phyloP scores from a whole-genome alignment of 139 green algal genomes.

The Picochlorum sp. region DNA sequence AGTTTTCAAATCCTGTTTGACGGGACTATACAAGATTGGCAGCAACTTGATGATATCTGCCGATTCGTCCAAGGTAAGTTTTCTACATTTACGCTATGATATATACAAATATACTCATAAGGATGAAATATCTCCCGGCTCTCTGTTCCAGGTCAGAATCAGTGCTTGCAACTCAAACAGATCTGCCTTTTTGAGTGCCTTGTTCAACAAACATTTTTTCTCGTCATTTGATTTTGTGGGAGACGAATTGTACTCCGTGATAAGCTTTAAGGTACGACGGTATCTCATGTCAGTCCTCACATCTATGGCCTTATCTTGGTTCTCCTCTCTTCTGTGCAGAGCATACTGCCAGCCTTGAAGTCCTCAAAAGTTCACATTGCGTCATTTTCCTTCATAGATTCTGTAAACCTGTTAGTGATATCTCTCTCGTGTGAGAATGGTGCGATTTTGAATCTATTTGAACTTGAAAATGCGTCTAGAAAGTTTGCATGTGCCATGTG shows the following conservation, averaged over 20 bases:
- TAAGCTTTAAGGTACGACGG: neutral
- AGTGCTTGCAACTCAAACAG: neutral
- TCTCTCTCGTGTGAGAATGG: neutral
- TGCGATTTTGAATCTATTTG: neutral
- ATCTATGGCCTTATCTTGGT: neutral
- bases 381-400: neutral
- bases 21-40: slow-evolving; percentile 26
- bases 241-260: neutral
- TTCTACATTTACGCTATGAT: neutral
- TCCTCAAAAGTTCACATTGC: neutral
- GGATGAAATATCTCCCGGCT: neutral
- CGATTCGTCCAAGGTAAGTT: slow-evolving; percentile 25
- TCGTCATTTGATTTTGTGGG: neutral
- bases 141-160: neutral
- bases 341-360: neutral
- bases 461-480: too few relatives aligned
- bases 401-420: neutral
- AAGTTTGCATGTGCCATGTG: too few relatives aligned
- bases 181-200: neutral
- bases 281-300: neutral
- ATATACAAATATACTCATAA: neutral
- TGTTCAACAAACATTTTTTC: neutral
- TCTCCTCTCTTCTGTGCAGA: neutral
- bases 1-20: slow-evolving; percentile 10
- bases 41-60: slow-evolving; percentile 52